These are phyloP conservation scores for Phytophthora pseudosyringae DNA, from an alignment of 352 stramenopile species.

Conservation along the genomic window DNA sequence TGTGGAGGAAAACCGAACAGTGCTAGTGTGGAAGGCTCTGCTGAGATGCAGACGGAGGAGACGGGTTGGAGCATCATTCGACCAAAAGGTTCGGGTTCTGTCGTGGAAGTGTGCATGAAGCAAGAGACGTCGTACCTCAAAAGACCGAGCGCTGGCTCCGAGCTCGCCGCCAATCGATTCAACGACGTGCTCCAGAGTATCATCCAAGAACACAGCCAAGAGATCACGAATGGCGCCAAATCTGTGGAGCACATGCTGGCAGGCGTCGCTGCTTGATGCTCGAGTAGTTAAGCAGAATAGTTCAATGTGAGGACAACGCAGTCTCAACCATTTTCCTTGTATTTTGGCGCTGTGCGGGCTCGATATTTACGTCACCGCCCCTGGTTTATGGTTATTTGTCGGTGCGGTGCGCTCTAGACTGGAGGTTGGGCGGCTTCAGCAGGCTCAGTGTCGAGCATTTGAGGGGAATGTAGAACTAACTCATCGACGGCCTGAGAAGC, in stretches of 20 bases:
- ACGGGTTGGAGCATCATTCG: conserved; percentile 16
- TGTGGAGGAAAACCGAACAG: background rate
- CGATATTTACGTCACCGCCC: background rate
- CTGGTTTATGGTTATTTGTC: background rate
- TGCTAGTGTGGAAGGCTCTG: conserved; percentile 12
- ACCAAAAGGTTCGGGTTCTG: background rate
- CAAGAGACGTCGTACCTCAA: conserved; percentile 1
- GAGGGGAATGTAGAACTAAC: background rate
- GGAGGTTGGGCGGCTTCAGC: no score
- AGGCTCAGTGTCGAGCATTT: background rate
- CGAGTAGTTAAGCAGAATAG: no score
- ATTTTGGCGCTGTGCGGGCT: no score
- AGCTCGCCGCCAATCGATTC: background rate
- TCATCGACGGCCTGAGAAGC: background rate
- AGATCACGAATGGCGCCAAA: conserved; percentile 14
- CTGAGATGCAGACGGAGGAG: conserved; percentile 16
- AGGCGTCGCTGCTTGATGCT: background rate
- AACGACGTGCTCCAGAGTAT: conserved; percentile 6
- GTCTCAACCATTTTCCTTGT: no score
- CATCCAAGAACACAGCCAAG: conserved; percentile 15
- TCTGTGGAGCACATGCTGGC: conserved; percentile 6
- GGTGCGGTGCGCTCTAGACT: no score
- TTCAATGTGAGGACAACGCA: no score
- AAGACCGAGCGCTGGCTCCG: no score
- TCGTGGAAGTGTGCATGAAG: conserved; percentile 11